Evolutionary conservation across 2,329 filamentous ascomycete genomes (phyloP).

Genomic region (Aulographum hederae): DNA sequence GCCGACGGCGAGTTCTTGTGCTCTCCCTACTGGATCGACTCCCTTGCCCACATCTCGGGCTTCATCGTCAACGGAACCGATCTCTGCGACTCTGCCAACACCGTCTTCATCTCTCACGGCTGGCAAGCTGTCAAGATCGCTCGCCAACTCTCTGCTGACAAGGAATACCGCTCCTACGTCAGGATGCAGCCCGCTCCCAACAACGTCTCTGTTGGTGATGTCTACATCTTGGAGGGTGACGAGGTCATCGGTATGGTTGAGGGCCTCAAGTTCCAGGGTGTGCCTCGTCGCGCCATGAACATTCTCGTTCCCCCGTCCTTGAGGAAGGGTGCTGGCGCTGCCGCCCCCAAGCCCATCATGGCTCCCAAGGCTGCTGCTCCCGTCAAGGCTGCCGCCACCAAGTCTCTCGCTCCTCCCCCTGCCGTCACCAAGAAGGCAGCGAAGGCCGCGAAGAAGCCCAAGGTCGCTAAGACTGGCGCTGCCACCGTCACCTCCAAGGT

Average conservation of each 20-base stretch:
- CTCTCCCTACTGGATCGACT: conserved; percentile 41
- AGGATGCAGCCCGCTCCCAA: conserved; percentile 39
- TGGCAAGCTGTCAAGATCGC: conserved; percentile 41
- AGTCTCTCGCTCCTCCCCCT: conserved; percentile 11
- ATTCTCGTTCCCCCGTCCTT: conserved; percentile 45
- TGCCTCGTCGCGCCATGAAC: conserved; percentile 47
- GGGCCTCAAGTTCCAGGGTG: conserved; percentile 48
- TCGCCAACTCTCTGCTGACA: conserved; percentile 29
- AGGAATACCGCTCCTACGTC: conserved; percentile 41
- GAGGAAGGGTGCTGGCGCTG: conserved; percentile 15
- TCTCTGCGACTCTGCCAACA: conserved; percentile 37
- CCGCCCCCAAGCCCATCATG: conserved; percentile 18
- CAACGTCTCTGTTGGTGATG: conserved; percentile 39
- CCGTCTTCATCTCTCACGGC: conserved; percentile 43
- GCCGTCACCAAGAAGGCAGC: conserved; percentile 37
- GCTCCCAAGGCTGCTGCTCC: conserved; percentile 12
- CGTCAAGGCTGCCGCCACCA: conserved; percentile 13
- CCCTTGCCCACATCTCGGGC: conserved; percentile 36
- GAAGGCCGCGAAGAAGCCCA: conserved; percentile 31
- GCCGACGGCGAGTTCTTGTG: conserved; percentile 37
- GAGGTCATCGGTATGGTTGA: conserved; percentile 39
- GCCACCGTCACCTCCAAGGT: conserved; percentile 33
- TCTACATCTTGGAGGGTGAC: conserved; percentile 40
- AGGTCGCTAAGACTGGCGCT: conserved; percentile 18
- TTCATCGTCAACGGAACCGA: conserved; percentile 44